phyloP scores from a whole-genome alignment of 306 rosid species.

The Bauhinia variegata region DNA sequence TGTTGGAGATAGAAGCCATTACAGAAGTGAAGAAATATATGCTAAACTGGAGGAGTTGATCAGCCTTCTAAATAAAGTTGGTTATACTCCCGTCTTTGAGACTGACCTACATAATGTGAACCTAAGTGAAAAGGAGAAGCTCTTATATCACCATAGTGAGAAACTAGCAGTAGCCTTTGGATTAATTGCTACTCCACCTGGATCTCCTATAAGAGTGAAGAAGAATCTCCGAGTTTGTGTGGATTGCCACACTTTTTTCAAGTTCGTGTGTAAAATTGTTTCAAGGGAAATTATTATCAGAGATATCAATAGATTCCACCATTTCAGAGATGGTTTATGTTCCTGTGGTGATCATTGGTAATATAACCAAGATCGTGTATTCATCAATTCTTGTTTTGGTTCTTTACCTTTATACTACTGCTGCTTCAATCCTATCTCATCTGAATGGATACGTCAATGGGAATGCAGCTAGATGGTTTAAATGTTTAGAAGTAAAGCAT shows the following conservation, averaged over 20 bases:
- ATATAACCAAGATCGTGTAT: constrained; percentile 31
- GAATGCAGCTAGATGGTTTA: constrained; percentile 13
- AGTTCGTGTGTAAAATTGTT: constrained; percentile 61
- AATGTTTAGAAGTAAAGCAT: neutral
- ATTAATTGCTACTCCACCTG: constrained; percentile 70
- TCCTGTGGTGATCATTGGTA: constrained; percentile 96
- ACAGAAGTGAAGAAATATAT: constrained; percentile 71
- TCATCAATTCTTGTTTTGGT: constrained; percentile 14
- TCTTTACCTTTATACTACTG: constrained; percentile 4
- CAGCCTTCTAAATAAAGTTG: constrained; percentile 63
- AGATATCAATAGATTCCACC: constrained; percentile 86
- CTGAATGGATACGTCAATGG: constrained; percentile 3
- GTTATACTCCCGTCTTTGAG: constrained; percentile 78
- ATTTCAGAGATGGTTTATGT: constrained; percentile 80
- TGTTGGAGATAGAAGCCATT: constrained; percentile 80
- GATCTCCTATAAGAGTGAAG: constrained; percentile 79
- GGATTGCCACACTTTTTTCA: constrained; percentile 82
- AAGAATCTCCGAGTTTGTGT: constrained; percentile 82
- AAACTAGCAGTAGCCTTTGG: constrained; percentile 90
- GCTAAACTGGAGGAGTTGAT: constrained; percentile 71
- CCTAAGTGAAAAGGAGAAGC: constrained; percentile 63
- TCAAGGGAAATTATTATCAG: constrained; percentile 80
- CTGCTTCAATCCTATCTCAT: constrained; percentile 11
- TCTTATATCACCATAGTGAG: constrained; percentile 77
- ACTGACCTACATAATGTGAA: constrained; percentile 81